phyloP scores from a whole-genome alignment of 495 filamentous ascomycete genomes.

The Penicillium bovifimosum region DNA sequence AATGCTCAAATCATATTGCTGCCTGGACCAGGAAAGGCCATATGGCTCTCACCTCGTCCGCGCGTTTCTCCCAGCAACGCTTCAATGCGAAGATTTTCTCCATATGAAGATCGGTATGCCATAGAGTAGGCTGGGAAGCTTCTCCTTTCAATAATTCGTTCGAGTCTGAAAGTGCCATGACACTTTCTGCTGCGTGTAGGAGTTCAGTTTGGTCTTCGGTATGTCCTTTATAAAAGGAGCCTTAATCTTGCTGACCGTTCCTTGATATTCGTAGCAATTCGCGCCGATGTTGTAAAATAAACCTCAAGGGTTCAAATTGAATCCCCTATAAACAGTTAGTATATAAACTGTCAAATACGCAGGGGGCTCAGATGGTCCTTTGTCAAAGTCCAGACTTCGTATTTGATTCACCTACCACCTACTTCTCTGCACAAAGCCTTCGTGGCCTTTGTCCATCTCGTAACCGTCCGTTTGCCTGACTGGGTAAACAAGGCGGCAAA shows the following conservation, averaged over 20 bases:
- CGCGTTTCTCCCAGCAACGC: constrained; percentile 22
- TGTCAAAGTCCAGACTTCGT: constrained; percentile 3
- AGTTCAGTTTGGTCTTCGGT: constrained; percentile 15
- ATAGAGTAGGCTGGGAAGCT: constrained; percentile 24
- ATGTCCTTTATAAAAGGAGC: constrained; percentile 12
- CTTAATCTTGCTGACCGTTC: background rate
- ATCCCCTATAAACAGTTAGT: constrained; percentile 18
- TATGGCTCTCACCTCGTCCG: constrained; percentile 23
- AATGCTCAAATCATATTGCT: background rate
- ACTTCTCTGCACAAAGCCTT: too few relatives aligned
- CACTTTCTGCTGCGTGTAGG: constrained; percentile 11
- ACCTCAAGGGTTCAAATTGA: constrained; percentile 14
- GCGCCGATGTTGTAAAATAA: constrained; percentile 18
- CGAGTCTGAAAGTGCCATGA: constrained; percentile 20
- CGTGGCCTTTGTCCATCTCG: too few relatives aligned
- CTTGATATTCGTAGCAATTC: constrained; percentile 17
- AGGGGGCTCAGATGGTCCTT: constrained; percentile 24
- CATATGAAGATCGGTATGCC: constrained; percentile 37
- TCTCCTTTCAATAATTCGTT: constrained; percentile 11
- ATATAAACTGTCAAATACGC: constrained; percentile 2
- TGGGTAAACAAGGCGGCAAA: too few relatives aligned
- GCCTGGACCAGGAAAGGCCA: constrained; percentile 28
- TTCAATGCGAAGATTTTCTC: constrained; percentile 34
- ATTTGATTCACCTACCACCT: too few relatives aligned
- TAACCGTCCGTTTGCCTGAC: too few relatives aligned